These are phyloP conservation scores for Aspergillus arachidicola DNA, from an alignment of 2,329 filamentous ascomycete genomes.

Conservation along the genomic window DNA sequence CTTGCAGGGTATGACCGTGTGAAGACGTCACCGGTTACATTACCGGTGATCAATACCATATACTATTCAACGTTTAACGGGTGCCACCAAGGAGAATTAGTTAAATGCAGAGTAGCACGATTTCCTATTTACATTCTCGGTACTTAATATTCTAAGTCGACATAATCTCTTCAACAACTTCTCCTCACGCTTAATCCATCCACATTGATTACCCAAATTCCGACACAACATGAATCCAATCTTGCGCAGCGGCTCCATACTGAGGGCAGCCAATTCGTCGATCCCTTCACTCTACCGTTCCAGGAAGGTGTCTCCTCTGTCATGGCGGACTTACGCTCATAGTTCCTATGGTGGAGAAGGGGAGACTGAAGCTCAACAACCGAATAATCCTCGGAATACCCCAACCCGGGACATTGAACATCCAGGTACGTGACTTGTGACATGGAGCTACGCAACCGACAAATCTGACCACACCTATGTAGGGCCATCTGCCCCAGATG, in stretches of 20 bases:
- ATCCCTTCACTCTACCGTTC: not conserved
- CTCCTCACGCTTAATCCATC: not conserved
- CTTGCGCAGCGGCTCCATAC: not conserved
- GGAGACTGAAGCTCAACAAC: constrained; percentile 12
- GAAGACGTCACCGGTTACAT: not conserved
- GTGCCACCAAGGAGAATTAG: not conserved
- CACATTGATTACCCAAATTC: not conserved
- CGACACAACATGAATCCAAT: not conserved
- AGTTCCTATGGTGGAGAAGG: constrained; percentile 24
- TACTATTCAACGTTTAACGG: no score
- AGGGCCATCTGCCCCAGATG: constrained; percentile 27
- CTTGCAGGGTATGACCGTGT: not conserved
- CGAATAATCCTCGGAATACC: constrained; percentile 12
- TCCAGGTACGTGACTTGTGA: constrained; percentile 19
- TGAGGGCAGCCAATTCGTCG: not conserved
- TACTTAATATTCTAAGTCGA: not conserved
- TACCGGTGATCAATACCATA: not conserved
- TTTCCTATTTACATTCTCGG: not conserved
- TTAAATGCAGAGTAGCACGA: not conserved
- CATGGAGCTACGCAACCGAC: not conserved
- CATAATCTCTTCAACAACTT: not conserved
- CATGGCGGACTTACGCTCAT: constrained; percentile 19
- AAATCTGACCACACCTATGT: not conserved
- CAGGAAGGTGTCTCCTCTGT: not conserved
- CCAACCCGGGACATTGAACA: constrained; percentile 27